A percentile compares a stretch with the other conserved stretches of the same genome.
Evolutionary conservation across 257 asterid species (phyloP).

Genomic region (Nyctanthes arbortristis): DNA sequence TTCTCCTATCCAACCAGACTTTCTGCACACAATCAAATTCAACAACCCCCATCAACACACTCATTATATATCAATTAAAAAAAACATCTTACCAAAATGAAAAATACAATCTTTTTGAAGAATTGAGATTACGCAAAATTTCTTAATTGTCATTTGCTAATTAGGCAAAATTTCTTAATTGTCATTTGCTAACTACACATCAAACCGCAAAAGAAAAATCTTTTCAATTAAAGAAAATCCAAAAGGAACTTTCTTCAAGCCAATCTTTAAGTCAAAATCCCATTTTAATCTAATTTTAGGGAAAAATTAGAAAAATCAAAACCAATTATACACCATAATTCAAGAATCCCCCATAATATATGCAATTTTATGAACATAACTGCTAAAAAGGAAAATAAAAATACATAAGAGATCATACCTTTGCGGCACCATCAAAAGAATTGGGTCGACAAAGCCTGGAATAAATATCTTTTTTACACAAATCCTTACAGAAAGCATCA

Average conservation of each 20-base stretch:
- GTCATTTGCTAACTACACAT: not conserved
- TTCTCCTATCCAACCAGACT: conserved; percentile 80
- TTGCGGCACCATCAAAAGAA: conserved; percentile 69
- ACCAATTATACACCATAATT: not conserved
- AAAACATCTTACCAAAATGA: no score
- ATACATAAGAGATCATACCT: conserved; percentile 64
- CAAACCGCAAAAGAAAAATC: not conserved
- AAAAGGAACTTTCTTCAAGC: not conserved
- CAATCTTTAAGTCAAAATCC: not conserved
- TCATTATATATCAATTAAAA: no score
- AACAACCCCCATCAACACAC: conserved; percentile 10
- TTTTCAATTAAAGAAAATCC: not conserved
- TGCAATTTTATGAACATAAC: not conserved
- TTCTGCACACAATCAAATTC: conserved; percentile 53
- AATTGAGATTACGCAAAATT: not conserved
- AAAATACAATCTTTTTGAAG: not conserved
- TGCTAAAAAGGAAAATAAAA: not conserved
- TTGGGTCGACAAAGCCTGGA: conserved; percentile 54
- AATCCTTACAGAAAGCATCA: conserved; percentile 26
- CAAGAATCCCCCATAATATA: not conserved
- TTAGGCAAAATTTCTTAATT: not conserved
- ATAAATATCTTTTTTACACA: conserved; percentile 60
- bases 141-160: not conserved
- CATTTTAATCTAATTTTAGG: not conserved
- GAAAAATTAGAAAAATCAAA: not conserved